Evolutionary conservation across 768 basidiomycete species (phyloP), one percentile per base, ranked within the genome.

Genomic region (Xanthoconium purpureum): DNA sequence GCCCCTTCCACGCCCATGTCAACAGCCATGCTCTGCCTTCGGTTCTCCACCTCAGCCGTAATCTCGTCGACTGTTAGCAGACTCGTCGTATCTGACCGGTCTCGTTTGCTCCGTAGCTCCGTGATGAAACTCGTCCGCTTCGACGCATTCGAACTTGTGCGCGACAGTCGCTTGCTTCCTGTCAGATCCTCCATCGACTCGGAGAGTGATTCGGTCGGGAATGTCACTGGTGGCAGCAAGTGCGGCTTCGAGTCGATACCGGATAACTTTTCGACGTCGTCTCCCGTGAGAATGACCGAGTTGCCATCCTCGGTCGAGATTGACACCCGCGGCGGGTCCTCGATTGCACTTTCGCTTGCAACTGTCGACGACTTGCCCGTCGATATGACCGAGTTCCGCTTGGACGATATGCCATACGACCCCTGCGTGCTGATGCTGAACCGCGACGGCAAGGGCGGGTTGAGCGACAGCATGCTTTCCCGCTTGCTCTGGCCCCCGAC

Each of bases 61-160:
- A 99, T 97, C 73, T 99, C 94, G 66, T 99, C 96, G 24, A 99
- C 91, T 0, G 96, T 99, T 72, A 98, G 80, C 64, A 98, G 74
- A 62, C 91, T 94, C 5, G 91, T 92, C 9, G 93, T 92, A 66
- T 96, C 94, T 0, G 89, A 90, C 38, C 82, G 78, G 64, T 97
- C 93, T 20, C 89, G 84, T 69, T 85, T 90, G 70, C 84, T 89
- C 57, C 90, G 78, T 54, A 92, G 70, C 66, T 93, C 91, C 2
- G 87, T 88, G 76, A 90, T 87, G 68, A 84, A 88, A 66, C 91
- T 93, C 77, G 86, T 80, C 6, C 91, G 84, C 61, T 81, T 83
- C 40, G 77, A 82, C 15, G 69, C 74, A 35, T 70, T 74, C 37
- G 81, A 87, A 40, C 80, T 78, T 47, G 75, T 75, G 2, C 61